Evolutionary conservation across 805 yeast genomes (phyloP).

Genomic region (Candida peoriensis): DNA sequence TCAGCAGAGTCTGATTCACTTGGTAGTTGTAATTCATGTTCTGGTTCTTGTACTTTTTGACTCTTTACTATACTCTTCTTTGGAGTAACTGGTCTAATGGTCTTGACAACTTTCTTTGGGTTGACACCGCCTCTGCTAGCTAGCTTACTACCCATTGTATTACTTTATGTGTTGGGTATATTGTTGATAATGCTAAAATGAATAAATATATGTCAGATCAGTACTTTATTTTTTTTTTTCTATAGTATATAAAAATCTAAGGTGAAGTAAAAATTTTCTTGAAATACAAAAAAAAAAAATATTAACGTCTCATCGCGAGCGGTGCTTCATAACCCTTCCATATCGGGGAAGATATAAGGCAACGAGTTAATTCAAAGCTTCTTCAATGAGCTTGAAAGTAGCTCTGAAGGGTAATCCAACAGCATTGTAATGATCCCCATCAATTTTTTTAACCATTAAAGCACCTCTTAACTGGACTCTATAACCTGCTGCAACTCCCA

Average conservation of each 20-base stretch:
- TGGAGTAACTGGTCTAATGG: slow-evolving; percentile 6
- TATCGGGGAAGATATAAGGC: neutral
- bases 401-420: slow-evolving; percentile 78
- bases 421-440: slow-evolving; percentile 82
- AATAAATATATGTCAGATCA: no score
- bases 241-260: neutral
- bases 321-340: slow-evolving; percentile 7
- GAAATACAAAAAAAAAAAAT: slow-evolving; percentile 5
- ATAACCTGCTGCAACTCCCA: slow-evolving; percentile 89
- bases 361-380: slow-evolving; percentile 5
- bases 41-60: slow-evolving; percentile 13
- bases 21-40: slow-evolving; percentile 25
- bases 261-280: neutral
- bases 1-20: slow-evolving; percentile 15
- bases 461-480: slow-evolving; percentile 74
- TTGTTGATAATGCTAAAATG: no score
- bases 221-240: neutral
- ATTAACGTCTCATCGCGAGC: slow-evolving; percentile 15
- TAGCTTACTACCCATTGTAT: slow-evolving; percentile 14
- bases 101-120: slow-evolving; percentile 14
- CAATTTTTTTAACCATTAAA: slow-evolving; percentile 51
- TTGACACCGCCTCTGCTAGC: slow-evolving; percentile 16
- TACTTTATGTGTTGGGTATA: neutral
- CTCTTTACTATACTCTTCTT: slow-evolving; percentile 4
- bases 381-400: slow-evolving; percentile 43